phyloP scores from a whole-genome alignment of 164 flowering plant species.

The Nelumbo lutea region DNA sequence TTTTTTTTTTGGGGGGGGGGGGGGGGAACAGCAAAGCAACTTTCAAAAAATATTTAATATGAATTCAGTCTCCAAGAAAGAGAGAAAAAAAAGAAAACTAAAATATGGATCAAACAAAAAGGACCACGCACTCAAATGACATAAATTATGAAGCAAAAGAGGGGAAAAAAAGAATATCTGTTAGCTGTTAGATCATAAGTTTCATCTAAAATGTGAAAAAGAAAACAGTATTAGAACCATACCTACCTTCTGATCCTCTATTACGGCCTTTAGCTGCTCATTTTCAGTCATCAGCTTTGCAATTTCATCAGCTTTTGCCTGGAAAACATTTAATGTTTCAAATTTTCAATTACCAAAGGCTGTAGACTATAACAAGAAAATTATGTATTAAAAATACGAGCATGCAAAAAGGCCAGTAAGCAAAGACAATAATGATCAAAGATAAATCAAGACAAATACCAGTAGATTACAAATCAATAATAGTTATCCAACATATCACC shows the following conservation, averaged over 20 bases:
- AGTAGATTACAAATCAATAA: background rate
- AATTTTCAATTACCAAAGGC: background rate
- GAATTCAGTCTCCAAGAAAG: no score
- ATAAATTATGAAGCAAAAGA: background rate
- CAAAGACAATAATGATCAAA: background rate
- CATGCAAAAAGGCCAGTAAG: background rate
- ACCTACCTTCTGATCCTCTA: constrained; percentile 76
- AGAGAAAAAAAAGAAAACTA: no score
- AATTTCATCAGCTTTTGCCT: constrained; percentile 97
- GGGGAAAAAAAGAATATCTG: background rate
- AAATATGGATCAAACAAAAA: background rate
- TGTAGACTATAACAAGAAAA: background rate
- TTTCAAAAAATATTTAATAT: no score
- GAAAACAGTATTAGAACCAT: constrained; percentile 10
- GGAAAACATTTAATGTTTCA: constrained; percentile 10
- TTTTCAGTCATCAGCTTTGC: constrained; percentile 92
- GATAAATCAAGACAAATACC: background rate
- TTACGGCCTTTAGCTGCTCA: constrained; percentile 65
- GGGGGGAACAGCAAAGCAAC: no score
- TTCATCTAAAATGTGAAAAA: background rate
- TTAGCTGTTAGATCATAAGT: background rate
- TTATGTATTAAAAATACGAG: background rate
- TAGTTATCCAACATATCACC: background rate
- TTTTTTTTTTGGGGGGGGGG: no score
- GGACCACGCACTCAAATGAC: background rate